Conservation (phyloP, 2,329 filamentous ascomycete genomes). For the Bimuria novae-zelandiae region DNA sequence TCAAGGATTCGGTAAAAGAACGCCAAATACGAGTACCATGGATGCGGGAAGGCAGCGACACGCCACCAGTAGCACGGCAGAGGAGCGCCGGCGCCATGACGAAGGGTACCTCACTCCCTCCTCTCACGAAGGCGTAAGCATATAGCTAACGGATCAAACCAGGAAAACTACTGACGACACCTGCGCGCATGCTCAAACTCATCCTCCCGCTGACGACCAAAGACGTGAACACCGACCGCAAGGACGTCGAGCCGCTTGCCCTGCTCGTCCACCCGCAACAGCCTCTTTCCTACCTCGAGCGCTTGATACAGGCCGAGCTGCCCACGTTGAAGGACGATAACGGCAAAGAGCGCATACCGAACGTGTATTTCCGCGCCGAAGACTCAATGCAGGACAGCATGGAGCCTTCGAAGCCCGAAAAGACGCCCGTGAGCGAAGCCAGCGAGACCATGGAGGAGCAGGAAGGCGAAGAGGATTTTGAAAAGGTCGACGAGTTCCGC, state of each 20-base stretch:
- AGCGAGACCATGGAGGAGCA: constrained; percentile 31
- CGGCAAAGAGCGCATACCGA: constrained; percentile 71
- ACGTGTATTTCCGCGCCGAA: constrained; percentile 79
- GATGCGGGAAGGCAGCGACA: constrained; percentile 65
- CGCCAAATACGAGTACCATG: constrained; percentile 67
- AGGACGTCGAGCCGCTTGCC: constrained; percentile 81
- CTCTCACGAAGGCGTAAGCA: not conserved
- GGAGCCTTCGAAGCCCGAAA: constrained; percentile 29
- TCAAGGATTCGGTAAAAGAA: constrained; percentile 54
- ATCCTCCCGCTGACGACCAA: constrained; percentile 73
- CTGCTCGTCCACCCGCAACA: constrained; percentile 88
- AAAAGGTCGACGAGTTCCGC: constrained; percentile 55
- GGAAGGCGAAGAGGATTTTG: constrained; percentile 47
- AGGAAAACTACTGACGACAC: constrained; percentile 81
- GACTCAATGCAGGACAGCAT: constrained; percentile 68
- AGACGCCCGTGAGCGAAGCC: constrained; percentile 32
- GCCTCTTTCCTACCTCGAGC: constrained; percentile 86
- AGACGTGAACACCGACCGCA: constrained; percentile 63
- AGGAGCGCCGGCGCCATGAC: constrained; percentile 64
- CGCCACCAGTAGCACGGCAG: constrained; percentile 59
- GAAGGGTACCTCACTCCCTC: constrained; percentile 56
- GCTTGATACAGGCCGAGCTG: constrained; percentile 85
- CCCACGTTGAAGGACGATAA: constrained; percentile 66
- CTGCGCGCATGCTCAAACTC: constrained; percentile 78
- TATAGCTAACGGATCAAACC: constrained; percentile 3